These are phyloP conservation scores for Carex arenaria DNA, from an alignment of 202 grass and related monocot genomes.

Conservation along the genomic window DNA sequence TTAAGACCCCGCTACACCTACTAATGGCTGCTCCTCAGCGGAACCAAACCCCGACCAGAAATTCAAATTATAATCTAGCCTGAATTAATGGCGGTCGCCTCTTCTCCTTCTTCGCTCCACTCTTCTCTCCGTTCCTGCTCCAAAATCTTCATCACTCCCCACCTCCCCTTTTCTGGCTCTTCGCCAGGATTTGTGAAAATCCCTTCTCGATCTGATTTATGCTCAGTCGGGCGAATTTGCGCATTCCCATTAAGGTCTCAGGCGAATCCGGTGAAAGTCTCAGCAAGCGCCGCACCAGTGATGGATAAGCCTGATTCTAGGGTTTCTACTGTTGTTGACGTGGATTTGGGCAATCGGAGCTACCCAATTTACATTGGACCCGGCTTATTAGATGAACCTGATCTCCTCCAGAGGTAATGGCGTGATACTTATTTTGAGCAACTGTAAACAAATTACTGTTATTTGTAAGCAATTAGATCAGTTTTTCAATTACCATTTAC, in stretches of 20 bases:
- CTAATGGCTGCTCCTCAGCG: conserved; percentile 34
- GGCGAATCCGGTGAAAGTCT: neutral
- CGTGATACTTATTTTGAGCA: neutral
- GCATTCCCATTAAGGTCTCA: neutral
- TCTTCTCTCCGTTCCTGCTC: conserved; percentile 10
- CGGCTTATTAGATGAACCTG: conserved; percentile 67
- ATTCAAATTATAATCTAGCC: neutral
- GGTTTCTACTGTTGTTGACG: conserved; percentile 75
- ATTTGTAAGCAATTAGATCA: neutral
- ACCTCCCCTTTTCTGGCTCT: neutral
- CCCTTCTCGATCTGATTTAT: neutral
- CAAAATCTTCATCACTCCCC: conserved; percentile 13
- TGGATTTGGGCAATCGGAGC: conserved; percentile 89
- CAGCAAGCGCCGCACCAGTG: conserved; percentile 42
- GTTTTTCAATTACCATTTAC: neutral
- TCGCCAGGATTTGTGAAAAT: neutral
- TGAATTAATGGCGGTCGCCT: conserved; percentile 24
- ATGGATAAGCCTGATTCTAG: conserved; percentile 54
- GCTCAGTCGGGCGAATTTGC: neutral
- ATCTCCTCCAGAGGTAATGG: conserved; percentile 75
- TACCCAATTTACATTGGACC: conserved; percentile 96
- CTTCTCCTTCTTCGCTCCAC: conserved; percentile 31
- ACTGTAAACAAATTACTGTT: neutral
- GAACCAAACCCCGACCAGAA: neutral
- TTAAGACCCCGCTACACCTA: conserved; percentile 6